Conservation (phyloP, 2,329 filamentous ascomycete species). For the Ilyonectria robusta region DNA sequence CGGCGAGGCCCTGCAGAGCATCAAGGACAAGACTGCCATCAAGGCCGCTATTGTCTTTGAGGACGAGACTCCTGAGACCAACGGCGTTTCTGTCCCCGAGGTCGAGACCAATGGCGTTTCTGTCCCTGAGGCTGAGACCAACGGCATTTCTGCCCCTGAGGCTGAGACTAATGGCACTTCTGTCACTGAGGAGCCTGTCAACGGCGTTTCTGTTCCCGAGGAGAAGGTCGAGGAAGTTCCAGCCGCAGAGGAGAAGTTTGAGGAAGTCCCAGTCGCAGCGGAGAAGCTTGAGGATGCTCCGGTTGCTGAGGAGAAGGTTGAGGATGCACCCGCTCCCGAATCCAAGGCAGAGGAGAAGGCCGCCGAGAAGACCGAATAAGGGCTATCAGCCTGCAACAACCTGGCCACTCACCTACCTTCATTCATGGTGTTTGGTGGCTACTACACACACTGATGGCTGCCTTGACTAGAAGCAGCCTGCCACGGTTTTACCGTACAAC, state of each 20-base stretch:
- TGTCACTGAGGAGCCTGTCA: neutral
- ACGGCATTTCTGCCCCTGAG: slow-evolving; percentile 1
- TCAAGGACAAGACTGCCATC: slow-evolving; percentile 80
- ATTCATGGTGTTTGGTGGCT: neutral
- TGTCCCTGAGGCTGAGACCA: neutral
- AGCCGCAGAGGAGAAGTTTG: slow-evolving; percentile 8
- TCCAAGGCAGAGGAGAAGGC: slow-evolving; percentile 9
- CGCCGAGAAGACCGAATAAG: slow-evolving; percentile 14
- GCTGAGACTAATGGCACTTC: slow-evolving; percentile 18
- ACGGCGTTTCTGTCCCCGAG: slow-evolving; percentile 8
- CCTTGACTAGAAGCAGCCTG: neutral
- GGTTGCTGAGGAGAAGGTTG: neutral
- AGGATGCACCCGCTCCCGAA: neutral
- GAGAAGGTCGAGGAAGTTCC: neutral
- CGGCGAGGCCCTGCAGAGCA: slow-evolving; percentile 77
- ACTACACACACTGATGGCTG: slow-evolving; percentile 2
- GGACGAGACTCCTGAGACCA: slow-evolving; percentile 49
- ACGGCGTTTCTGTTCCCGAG: slow-evolving; percentile 3
- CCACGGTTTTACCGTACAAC: neutral
- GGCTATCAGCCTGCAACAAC: neutral
- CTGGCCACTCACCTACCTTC: neutral
- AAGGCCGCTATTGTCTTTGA: slow-evolving; percentile 83
- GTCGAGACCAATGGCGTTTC: slow-evolving; percentile 17
- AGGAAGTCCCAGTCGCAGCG: slow-evolving; percentile 3
- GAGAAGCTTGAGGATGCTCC: neutral